Base-by-base conservation (phyloP, 2,329 filamentous ascomycete species). In the Sporothrix phasma region DNA sequence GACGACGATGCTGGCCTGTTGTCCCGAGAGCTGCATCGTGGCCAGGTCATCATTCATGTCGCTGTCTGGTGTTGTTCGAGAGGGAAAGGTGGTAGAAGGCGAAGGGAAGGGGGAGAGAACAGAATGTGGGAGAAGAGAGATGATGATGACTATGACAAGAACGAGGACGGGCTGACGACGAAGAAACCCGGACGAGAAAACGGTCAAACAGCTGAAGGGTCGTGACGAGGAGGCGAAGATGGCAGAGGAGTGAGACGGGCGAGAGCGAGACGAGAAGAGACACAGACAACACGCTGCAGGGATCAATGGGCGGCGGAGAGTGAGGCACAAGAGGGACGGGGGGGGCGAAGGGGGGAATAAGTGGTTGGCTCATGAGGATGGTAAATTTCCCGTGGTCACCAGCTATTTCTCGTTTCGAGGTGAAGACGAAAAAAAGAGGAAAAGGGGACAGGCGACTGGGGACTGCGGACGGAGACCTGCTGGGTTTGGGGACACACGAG, bases 1-100 rank as follows among this genome's bases (percentile, higher is more conserved):
- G 22, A 80, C 76, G 51, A 84, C 75, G 8, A 74, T 74, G 15
- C 73, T 67, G 61, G 77, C 73, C 68, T 82, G 74, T 3, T 72
- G 66, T 7, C 67, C 53, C 0, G 72, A 70, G n/a, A 80, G 70
- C 45, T 66, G 63, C 66, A 68, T 69, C 13, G 46, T 34, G 49
- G 62, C 19, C 15, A 17, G 22, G 19, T 29, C 67, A 65, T 67
- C 37, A 29, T 67, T 62, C 51, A 46, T 64, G 62, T 64, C 64
- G 39, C 10, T 45, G 26, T 6, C 29, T n/a, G 13, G 3, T 11
- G 34, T 19, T 26, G 41, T 24, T 11, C 24, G 15, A n/a, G 41
- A n/a, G 26, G n/a, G 13, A 10, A 22, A 41, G 10, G 31, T 24
- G 8, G 17, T 5, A 31, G 43, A 37, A 17, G 29, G 17, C 11